These are phyloP conservation scores for Pseudogymnoascus sp. DNA, from an alignment of 2,329 filamentous ascomycete genomes.

Conservation along the genomic window DNA sequence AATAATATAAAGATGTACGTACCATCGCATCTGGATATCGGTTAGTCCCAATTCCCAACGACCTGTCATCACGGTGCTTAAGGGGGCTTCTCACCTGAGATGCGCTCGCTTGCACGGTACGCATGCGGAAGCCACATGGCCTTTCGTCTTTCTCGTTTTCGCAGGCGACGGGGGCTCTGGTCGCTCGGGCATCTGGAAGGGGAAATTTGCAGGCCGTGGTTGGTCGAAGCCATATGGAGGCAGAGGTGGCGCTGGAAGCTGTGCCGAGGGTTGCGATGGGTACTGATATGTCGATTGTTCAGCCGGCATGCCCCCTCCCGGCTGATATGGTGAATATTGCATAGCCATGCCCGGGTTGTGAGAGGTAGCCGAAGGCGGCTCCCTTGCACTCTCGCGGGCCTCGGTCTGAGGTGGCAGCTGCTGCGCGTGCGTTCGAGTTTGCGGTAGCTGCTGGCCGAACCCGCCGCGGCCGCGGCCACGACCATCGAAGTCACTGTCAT, in stretches of 20 bases:
- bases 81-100: constrained; percentile 45
- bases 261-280: background rate
- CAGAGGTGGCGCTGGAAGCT: background rate
- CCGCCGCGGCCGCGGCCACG: constrained; percentile 42
- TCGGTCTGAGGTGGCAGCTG: constrained; percentile 15
- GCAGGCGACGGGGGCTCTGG: constrained; percentile 32
- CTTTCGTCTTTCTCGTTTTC: constrained; percentile 62
- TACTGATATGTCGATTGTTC: background rate
- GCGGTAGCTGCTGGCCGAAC: constrained; percentile 1
- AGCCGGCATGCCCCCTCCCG: background rate
- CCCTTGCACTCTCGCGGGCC: background rate
- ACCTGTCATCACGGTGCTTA: background rate
- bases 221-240: background rate
- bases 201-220: background rate
- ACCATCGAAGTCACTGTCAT: constrained; percentile 49
- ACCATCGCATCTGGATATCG: constrained; percentile 50
- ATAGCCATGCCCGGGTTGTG: constrained; percentile 10
- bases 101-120: constrained; percentile 81
- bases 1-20: constrained; percentile 36
- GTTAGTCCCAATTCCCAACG: constrained; percentile 27
- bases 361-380: background rate
- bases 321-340: constrained; percentile 23
- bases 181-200: constrained; percentile 1
- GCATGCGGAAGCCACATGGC: constrained; percentile 77
- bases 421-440: constrained; percentile 16